phyloP scores from a whole-genome alignment of 441 rosid species.

The Syzygium malaccense region DNA sequence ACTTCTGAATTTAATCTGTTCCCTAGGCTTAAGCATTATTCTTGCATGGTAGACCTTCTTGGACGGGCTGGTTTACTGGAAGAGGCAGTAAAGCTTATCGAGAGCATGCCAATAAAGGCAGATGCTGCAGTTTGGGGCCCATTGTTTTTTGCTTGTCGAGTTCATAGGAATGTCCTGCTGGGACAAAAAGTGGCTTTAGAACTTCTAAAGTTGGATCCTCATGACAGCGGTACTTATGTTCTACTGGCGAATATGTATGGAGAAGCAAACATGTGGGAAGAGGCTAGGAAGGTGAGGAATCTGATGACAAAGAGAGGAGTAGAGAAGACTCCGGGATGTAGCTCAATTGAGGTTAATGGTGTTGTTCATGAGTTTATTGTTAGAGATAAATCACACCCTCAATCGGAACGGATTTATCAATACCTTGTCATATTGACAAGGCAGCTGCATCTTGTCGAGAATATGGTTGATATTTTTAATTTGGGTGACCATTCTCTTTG shows the following conservation, averaged over 20 bases:
- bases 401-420: slow-evolving; percentile 35
- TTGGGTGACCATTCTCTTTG: slow-evolving; percentile 4
- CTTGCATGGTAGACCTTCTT: slow-evolving; percentile 82
- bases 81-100: slow-evolving; percentile 64
- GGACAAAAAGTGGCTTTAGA: slow-evolving; percentile 70
- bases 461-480: background rate
- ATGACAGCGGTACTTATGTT: slow-evolving; percentile 74
- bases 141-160: slow-evolving; percentile 68
- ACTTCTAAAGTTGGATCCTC: slow-evolving; percentile 74
- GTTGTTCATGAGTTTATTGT: slow-evolving; percentile 55
- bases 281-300: slow-evolving; percentile 53
- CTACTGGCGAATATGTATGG: slow-evolving; percentile 62
- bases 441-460: slow-evolving; percentile 28
- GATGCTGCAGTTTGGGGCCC: slow-evolving; percentile 84
- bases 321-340: slow-evolving; percentile 82
- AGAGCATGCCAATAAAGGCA: slow-evolving; percentile 64
- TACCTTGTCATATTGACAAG: slow-evolving; percentile 42
- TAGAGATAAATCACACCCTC: slow-evolving; percentile 61
- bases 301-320: slow-evolving; percentile 68
- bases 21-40: slow-evolving; percentile 70
- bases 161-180: slow-evolving; percentile 49
- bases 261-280: slow-evolving; percentile 73
- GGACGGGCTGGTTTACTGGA: slow-evolving; percentile 75
- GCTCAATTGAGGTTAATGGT: slow-evolving; percentile 68
- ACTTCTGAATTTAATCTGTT: slow-evolving; percentile 39